Conservation (phyloP, 208 protist species). For the Acanthamoeba royreba region DNA sequence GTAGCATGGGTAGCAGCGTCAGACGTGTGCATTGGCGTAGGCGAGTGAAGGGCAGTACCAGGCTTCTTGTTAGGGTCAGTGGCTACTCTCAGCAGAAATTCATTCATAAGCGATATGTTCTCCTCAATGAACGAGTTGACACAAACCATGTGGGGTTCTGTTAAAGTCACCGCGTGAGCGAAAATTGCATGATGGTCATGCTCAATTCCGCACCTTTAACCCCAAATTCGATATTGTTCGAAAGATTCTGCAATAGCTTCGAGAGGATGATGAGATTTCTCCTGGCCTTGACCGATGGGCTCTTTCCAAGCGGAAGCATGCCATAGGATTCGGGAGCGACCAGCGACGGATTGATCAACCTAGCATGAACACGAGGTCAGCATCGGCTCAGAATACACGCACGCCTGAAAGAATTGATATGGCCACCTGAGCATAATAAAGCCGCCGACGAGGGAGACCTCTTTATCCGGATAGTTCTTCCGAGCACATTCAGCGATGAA, state of each 20-base stretch:
- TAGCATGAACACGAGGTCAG: not conserved
- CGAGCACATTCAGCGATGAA: not conserved
- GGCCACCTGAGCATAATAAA: not conserved
- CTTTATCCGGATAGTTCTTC: not conserved
- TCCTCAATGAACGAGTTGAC: conserved; percentile 27
- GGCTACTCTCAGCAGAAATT: not conserved
- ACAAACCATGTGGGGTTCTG: conserved; percentile 9
- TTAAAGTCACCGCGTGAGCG: not conserved
- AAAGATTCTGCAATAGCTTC: conserved; percentile 19
- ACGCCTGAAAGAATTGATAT: not conserved
- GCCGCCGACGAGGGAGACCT: not conserved
- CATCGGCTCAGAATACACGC: not conserved
- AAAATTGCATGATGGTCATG: not conserved
- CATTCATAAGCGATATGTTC: not conserved
- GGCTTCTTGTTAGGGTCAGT: conserved; percentile 4
- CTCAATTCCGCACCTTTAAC: not conserved
- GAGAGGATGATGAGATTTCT: conserved; percentile 25
- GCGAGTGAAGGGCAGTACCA: not conserved
- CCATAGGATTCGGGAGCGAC: conserved; percentile 17
- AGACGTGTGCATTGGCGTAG: not conserved
- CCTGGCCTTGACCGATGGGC: not conserved
- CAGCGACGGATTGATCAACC: conserved; percentile 23
- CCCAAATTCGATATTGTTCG: not conserved
- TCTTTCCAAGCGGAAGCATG: conserved; percentile 11
- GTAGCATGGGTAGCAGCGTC: not conserved